Evolutionary conservation across 805 yeast genomes (phyloP).

Genomic region (Saturnispora silvae): DNA sequence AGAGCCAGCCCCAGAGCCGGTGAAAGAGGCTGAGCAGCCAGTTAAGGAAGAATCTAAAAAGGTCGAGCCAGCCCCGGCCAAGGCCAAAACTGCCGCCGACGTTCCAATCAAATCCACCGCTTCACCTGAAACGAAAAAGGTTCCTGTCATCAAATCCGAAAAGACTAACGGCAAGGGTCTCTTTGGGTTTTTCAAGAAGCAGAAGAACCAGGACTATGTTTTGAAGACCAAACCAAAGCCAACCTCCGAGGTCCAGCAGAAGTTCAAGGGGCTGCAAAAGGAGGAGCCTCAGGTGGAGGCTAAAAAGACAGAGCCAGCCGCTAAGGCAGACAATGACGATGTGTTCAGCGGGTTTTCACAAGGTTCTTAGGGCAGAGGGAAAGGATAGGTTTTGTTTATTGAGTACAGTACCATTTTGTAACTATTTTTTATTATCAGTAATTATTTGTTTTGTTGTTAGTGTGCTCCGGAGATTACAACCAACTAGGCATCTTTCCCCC

Average conservation of each 20-base stretch:
- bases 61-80: background rate
- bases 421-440: background rate
- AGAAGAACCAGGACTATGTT: background rate
- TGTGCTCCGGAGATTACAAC: no score
- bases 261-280: constrained; percentile 12
- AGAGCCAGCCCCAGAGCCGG: constrained; percentile 19
- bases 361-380: constrained; percentile 31
- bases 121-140: constrained; percentile 7
- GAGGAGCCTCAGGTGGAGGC: constrained; percentile 12
- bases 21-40: background rate
- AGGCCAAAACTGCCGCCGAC: background rate
- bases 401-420: no score
- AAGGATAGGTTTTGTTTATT: no score
- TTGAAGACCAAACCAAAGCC: constrained; percentile 3
- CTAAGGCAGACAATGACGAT: constrained; percentile 12
- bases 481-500: no score
- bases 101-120: constrained; percentile 5
- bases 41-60: background rate
- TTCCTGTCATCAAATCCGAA: constrained; percentile 9
- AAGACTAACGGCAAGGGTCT: constrained; percentile 7
- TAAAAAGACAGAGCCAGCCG: constrained; percentile 7
- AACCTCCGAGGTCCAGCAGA: constrained; percentile 8
- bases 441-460: no score
- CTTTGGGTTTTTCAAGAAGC: constrained; percentile 8
- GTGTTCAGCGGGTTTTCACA: constrained; percentile 38